These are phyloP conservation scores for Saturnispora bothae DNA, from an alignment of 805 yeast genomes.

Conservation along the genomic window DNA sequence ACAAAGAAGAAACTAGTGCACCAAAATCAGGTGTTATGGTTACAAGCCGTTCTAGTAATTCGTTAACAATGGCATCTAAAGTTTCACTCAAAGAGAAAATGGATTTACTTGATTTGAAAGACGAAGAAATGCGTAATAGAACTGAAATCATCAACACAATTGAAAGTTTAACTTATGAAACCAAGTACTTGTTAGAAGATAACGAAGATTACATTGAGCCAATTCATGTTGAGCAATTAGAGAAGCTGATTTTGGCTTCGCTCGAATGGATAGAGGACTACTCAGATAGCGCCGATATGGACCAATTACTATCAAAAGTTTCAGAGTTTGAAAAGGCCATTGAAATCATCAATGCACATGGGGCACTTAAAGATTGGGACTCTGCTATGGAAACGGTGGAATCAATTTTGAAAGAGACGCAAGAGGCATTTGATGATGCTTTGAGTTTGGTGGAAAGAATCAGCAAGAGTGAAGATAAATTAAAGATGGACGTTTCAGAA, in stretches of 20 bases:
- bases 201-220: conserved; percentile 35
- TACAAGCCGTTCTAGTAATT: conserved; percentile 26
- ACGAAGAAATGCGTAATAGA: conserved; percentile 39
- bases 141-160: conserved; percentile 56
- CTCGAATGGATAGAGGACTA: conserved; percentile 77
- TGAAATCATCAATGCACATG: conserved; percentile 3
- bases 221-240: conserved; percentile 28
- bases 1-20: background rate
- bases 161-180: conserved; percentile 40
- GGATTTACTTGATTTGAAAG: conserved; percentile 41
- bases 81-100: conserved; percentile 38
- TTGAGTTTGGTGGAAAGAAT: conserved; percentile 1
- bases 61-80: conserved; percentile 43
- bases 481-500: conserved; percentile 6
- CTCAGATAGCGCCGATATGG: conserved; percentile 38
- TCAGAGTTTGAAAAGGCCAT: conserved; percentile 15
- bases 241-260: conserved; percentile 33
- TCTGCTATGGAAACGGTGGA: conserved; percentile 34
- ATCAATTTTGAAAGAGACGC: conserved; percentile 29
- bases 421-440: conserved; percentile 3
- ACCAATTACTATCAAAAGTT: conserved; percentile 30
- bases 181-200: conserved; percentile 62
- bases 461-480: conserved; percentile 30
- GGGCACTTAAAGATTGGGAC: conserved; percentile 2
- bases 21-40: conserved; percentile 14